Evolutionary conservation across 2,329 filamentous ascomycete species (phyloP), one percentile per base, ranked within the genome.

Genomic region (Beauveria sp.): DNA sequence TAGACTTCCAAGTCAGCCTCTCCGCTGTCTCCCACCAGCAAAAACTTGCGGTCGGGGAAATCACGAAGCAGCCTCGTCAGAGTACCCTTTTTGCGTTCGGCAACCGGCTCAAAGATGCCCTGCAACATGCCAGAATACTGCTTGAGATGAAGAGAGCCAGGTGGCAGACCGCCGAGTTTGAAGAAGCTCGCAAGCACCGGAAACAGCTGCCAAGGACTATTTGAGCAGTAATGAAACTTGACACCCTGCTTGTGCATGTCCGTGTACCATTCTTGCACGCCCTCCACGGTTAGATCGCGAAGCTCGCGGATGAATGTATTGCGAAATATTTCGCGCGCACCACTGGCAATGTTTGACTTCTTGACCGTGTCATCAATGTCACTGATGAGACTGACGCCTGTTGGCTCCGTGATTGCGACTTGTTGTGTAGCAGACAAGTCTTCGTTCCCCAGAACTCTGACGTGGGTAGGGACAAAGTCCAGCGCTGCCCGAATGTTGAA

Each of bases 361-460:
- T 99, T 99, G 70, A 99, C 88, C 0, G 94, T 99, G 73, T 99
- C 94, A 70, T 99, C 94, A 64, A 99, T 94, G 71, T 99, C 94
- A 71, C 91, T 97, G 71, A 99, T 97, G 62, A 99, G 70, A 72
- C 92, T 97, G 64, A 99, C 84, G 46, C 94, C 94, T 24, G 78
- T 79, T 0, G 89, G 84, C 62, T 93, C 88, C 4, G 89, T 92
- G 55, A 97, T 78, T 46, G 85, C 80, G 50, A 99, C 82, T 60
- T 90, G 83, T 64, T 94, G 89, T 2, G 88, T 91, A 0, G 87
- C 87, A 18, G 92, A 96, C 3, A 99, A 79, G 62, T 87, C 83
- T 69, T 97, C 92, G 14, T 89, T 92, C 6, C 91, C 93, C 20
- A 99, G 76, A 1, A 99, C 89, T 48, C 92, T 84, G 26, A 97